Base-by-base conservation (phyloP, 169 alveolate genomes). In the Eimeria falciformis region DNA sequence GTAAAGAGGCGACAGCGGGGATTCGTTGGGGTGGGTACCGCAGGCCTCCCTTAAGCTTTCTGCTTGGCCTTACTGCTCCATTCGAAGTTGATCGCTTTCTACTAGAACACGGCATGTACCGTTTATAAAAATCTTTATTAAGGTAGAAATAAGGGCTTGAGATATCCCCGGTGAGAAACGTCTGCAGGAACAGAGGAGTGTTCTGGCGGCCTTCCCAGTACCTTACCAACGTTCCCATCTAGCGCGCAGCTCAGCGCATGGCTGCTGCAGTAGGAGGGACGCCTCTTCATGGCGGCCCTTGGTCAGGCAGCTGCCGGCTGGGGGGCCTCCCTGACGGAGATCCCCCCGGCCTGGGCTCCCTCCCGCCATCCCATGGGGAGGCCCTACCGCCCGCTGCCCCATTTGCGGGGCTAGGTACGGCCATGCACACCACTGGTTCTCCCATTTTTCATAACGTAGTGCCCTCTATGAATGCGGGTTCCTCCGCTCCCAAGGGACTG, bases 251-350 rank as follows among this genome's bases (percentile, higher is more conserved):
- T 1, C 25, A 17, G 27, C 58, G 87, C 47, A 77, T 77, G 87
- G 87, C 27, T 25, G 33, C 87, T 3, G 25, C 87, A 50, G 87
- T 47, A 56, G 87, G 69, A 68, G 46, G 47, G n/a, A 65, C 87
- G 43, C 87, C 69, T 27, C 46, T 68, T 33, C 50, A 77, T 4
- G 69, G 50, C 53, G 18, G 50, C 87, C 68, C 87, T 68, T 77
- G 87, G 87, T 33, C 87, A 23, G 69, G 69, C 9, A 46, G 50
- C 68, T 3, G 69, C 69, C 66, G 69, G 50, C 29, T 45, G 87
- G 47, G 33, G 5, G 29, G 62, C 46, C 87, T 50, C 33, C 68
- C 17, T 46, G 69, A 77, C 18, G 62, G 69, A 77, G 87, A 45
- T 45, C 27, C 87, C 17, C 69, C 50, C 58, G 83, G 37, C 40